These are phyloP conservation scores for Suillus lakei DNA, from an alignment of 768 basidiomycete genomes.

Conservation along the genomic window DNA sequence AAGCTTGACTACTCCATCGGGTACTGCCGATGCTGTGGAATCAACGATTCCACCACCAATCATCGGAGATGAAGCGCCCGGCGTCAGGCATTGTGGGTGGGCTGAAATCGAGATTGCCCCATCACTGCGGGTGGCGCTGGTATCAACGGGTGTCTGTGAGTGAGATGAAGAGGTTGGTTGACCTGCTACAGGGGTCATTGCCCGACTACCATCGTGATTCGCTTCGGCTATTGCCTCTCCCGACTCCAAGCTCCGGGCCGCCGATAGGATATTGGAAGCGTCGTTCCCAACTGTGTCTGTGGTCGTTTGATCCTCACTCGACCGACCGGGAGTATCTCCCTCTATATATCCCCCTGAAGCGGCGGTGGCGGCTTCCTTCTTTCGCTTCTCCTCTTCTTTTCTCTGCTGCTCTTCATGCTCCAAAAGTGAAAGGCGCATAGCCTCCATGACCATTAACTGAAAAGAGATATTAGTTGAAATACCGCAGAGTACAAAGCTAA, in stretches of 20 bases:
- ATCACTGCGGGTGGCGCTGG: constrained; percentile 32
- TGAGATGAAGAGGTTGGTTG: constrained; percentile 37
- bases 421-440: constrained; percentile 92
- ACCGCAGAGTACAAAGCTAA: constrained; percentile 28
- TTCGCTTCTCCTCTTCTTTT: constrained; percentile 72
- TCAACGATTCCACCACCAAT: constrained; percentile 16
- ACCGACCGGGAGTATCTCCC: constrained; percentile 20
- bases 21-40: constrained; percentile 2
- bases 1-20: constrained; percentile 3
- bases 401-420: constrained; percentile 95
- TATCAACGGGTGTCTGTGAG: constrained; percentile 29
- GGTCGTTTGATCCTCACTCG: constrained; percentile 12
- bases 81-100: constrained; percentile 23
- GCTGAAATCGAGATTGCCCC: constrained; percentile 22
- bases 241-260: constrained; percentile 14
- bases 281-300: constrained; percentile 8
- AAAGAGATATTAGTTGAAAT: constrained; percentile 18
- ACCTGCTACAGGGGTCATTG: constrained; percentile 40
- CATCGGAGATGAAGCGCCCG: constrained; percentile 5
- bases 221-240: constrained; percentile 16
- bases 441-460: constrained; percentile 98
- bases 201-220: constrained; percentile 26
- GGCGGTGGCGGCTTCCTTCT: constrained; percentile 45
- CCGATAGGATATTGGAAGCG: constrained; percentile 8
- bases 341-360: constrained; percentile 32